Base-by-base conservation (phyloP, 1,284 basidiomycete species). In the Coriolopsis trogii region DNA sequence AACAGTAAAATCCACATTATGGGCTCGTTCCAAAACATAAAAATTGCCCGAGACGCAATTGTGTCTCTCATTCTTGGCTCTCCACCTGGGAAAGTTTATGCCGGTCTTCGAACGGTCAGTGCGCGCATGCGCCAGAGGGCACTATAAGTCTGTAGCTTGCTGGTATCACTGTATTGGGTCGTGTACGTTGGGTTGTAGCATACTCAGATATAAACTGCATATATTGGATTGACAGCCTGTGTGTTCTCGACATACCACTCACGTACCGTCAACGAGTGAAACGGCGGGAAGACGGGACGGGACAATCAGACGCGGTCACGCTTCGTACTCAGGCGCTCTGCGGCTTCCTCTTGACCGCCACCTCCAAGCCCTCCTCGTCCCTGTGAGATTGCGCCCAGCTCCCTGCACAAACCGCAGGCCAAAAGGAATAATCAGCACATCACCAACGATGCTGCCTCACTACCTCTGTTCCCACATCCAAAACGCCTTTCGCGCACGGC, bases 51-150 rank as follows among this genome's bases (percentile, higher is more conserved):
- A 51, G 95, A 98, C 67, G 94, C 96, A 7, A 88, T 99, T 58
- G 95, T 98, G 23, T 95, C 91, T 20, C 83, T 96, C 37, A 98
- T 98, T 63, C 80, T 98, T 33, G 95, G 95, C 48, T 95, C 92
- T 13, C 95, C 95, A 1, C 95, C 96, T 34, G 95, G 95, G 51
- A 98, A 98, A 68, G 95, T 98, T 1, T 98, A 98, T 64, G 91
- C 93, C 15, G 89, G 92, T 40, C 73, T 96, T 58, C 82, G 93
- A 67, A 95, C 93, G 10, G 91, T 98, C 47, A 93, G 93, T 66
- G 91, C 91, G 60, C 81, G 95, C 56, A 92, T 97, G 90, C 89
- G 91, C 67, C 95, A 97, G 75, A 80, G 95, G 51, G 89, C 89
- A 12, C 55, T 91, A 45, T 91, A 34, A 72, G 50, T 25, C 12